These are phyloP conservation scores for Isabelozyma rhagii DNA, from an alignment of 805 yeast species.

Conservation along the genomic window DNA sequence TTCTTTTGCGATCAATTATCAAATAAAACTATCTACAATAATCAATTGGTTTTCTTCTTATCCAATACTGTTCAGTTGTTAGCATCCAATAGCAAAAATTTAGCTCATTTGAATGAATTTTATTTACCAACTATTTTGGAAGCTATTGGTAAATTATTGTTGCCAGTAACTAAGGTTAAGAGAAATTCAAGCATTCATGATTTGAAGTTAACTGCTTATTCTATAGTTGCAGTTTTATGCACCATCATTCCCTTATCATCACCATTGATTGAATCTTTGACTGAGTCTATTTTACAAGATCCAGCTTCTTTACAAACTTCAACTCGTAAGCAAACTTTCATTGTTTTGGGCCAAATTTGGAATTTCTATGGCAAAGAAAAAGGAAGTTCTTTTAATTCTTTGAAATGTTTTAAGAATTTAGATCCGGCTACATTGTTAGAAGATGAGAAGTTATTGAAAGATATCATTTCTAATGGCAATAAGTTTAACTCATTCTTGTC, in stretches of 20 bases:
- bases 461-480: slow-evolving; percentile 22
- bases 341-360: slow-evolving; percentile 43
- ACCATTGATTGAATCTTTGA: slow-evolving; percentile 26
- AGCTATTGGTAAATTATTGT: slow-evolving; percentile 52
- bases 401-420: slow-evolving; percentile 17
- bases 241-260: slow-evolving; percentile 61
- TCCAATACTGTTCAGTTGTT: slow-evolving; percentile 66
- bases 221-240: slow-evolving; percentile 73
- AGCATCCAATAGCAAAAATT: slow-evolving; percentile 54
- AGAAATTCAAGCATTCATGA: slow-evolving; percentile 37
- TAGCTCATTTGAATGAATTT: slow-evolving; percentile 42
- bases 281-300: slow-evolving; percentile 30
- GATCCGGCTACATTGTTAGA: slow-evolving; percentile 2
- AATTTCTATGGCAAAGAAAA: slow-evolving; percentile 8
- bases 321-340: slow-evolving; percentile 29
- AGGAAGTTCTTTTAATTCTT: neutral
- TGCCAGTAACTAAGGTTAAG: slow-evolving; percentile 25
- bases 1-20: slow-evolving; percentile 49
- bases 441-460: slow-evolving; percentile 4
- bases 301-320: slow-evolving; percentile 15
- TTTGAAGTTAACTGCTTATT: slow-evolving; percentile 78
- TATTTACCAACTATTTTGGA: slow-evolving; percentile 58
- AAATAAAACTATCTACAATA: slow-evolving; percentile 58
- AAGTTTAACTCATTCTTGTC: slow-evolving; percentile 28
- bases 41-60: slow-evolving; percentile 75